A percentile compares a stretch with the other conserved stretches of the same genome.
Evolutionary conservation across 2,329 filamentous ascomycete species (phyloP).

Genomic region (Aspergillus amoenus): DNA sequence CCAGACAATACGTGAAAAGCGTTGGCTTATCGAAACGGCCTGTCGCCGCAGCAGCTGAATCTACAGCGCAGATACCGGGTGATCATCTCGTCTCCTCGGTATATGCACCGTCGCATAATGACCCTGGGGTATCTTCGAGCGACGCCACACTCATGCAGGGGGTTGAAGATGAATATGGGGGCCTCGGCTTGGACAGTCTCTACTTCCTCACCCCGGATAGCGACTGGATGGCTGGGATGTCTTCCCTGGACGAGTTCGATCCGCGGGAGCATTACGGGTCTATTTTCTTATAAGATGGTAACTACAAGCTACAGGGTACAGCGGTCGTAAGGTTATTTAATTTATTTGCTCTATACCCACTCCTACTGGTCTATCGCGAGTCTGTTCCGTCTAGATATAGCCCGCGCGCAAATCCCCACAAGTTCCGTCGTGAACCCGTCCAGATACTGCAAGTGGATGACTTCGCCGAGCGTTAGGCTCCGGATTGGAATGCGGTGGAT

Average conservation of each 20-base stretch:
- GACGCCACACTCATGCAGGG: background rate
- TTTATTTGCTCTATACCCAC: too few relatives aligned
- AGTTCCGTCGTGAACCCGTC: slow-evolving; percentile 12
- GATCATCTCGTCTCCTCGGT: background rate
- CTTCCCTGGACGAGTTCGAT: background rate
- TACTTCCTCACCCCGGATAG: background rate
- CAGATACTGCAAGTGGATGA: slow-evolving; percentile 11
- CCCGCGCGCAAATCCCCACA: background rate
- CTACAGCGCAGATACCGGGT: too few relatives aligned
- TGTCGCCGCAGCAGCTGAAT: too few relatives aligned
- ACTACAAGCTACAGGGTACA: too few relatives aligned
- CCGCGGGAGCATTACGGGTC: background rate
- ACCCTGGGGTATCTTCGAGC: background rate
- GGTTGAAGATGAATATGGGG: background rate
- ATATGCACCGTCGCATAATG: background rate
- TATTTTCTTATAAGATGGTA: background rate
- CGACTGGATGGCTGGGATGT: background rate
- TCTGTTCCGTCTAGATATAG: background rate
- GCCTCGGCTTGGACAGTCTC: background rate
- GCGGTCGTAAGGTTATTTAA: too few relatives aligned
- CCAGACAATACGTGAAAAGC: slow-evolving; percentile 31
- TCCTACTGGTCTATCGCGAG: too few relatives aligned
- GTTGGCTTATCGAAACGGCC: too few relatives aligned
- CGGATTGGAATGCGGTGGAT: slow-evolving; percentile 5
- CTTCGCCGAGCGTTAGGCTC: slow-evolving; percentile 4